Evolutionary conservation across 352 stramenopile species (phyloP), one percentile per base, ranked within the genome.

Genomic region (Halophytophthora polymorphica): DNA sequence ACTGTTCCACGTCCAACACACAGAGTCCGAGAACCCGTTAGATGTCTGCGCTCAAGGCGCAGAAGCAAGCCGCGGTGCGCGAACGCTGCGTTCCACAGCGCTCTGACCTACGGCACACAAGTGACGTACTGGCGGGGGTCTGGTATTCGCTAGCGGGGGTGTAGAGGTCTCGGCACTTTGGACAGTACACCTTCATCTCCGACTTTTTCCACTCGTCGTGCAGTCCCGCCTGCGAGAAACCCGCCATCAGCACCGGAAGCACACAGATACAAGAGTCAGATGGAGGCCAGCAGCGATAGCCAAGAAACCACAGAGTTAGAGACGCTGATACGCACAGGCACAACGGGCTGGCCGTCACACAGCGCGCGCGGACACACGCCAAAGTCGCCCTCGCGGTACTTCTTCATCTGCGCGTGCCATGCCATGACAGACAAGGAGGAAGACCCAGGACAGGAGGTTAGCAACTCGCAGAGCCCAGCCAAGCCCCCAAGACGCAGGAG

Each of bases 141-240:
- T 93, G 77, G 56, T 92, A 95, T 58, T 95, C 84, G 28, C 61
- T 83, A n/a, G 76, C 65, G 36, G 85, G 83, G 47, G 85, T 90
- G 67, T 95, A 95, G 48, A 95, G 54, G 58, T 95, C 85, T 58
- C 82, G 73, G 56, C 85, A 95, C 55, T 93, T 95, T 45, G 86
- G 86, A 56, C 86, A 96, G 44, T 92, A 96, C 6, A 96, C 79
- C 66, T 95, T 95, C 78, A 96, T 91, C 53, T 94, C 83, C 2
- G 83, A 92, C 63, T 94, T 93, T 54, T 93, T 91, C 61, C 77
- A 92, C 55, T 96, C 84, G 36, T 96, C 86, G 25, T 94, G 82
- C 34, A 94, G 75, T 39, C 86, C 86, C 28, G 85, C 83, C 81
- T 91, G 53, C 19, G 44, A 23, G 15, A 58, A 29, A 42, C 44